Evolutionary conservation across 1,284 basidiomycete genomes (phyloP), one percentile per base, ranked within the genome.

Genomic region (Sporisorium graminicola): DNA sequence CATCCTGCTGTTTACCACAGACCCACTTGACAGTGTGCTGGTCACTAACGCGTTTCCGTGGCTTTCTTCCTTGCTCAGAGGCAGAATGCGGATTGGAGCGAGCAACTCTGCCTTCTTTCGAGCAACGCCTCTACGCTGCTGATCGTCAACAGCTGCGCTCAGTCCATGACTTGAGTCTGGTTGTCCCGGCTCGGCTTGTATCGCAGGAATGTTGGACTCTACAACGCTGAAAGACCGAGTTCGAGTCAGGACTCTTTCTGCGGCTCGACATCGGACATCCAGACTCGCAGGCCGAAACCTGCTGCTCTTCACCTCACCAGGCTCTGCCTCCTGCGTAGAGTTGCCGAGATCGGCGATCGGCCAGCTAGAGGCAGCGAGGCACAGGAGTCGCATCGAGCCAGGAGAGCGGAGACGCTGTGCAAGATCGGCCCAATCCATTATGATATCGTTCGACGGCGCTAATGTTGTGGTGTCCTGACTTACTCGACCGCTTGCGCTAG

Each of bases 371-470:
- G 69, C 69, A 24, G 69, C 69, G 1, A 72, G 43, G 12, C 69
- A 72, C 14, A 72, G 47, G 29, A 65, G 27, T 1, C 64, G 55
- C 69, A 72, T 55, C 6, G 59, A 62, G 3, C 63, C 60, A 14
- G 69, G 69, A 10, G 63, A 66, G 27, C 54, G 40, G 20, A 65
- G 37, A 6, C 56, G 37, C 14, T 65, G 50, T 10, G 63, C 59
- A 8, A 66, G 35, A 26, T 65, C 35, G 4, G 63, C 37, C 69
- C 69, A 72, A 7, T 46, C 50, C 1, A 51, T 10, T 1, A 63
- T 40, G 20, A 40, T 3, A 7, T 14, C 14, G 12, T 33, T 18
- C 9, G 42, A 6, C 12, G 31, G 27, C 20, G 42, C 3, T n/a
- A 44, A 9, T 22, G 42, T n/a, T 13, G 53, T 27, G 18, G 4